These are phyloP conservation scores for Beauveria australis DNA, from an alignment of 2,329 filamentous ascomycete species.

Conservation along the genomic window DNA sequence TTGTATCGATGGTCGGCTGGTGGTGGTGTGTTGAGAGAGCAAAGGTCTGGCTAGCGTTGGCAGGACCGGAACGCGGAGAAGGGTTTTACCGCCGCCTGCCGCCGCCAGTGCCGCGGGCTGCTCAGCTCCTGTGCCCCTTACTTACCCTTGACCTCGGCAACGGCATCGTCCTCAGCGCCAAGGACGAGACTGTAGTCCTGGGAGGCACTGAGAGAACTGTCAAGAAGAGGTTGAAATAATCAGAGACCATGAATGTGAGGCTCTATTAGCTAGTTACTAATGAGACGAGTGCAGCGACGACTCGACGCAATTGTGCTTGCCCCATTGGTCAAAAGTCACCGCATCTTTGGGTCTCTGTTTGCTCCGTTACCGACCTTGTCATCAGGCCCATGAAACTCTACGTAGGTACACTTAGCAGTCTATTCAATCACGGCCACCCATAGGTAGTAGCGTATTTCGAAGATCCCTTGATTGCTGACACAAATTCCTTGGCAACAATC, in stretches of 20 bases:
- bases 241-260: no score
- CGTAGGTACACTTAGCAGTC: background rate
- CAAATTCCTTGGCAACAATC: conserved; percentile 33
- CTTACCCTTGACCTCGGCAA: conserved; percentile 4
- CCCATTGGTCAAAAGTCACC: background rate
- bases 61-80: conserved; percentile 10
- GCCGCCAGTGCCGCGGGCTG: background rate
- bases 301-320: background rate
- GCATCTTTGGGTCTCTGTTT: background rate
- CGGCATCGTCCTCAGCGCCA: background rate
- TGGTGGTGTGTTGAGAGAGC: conserved; percentile 7
- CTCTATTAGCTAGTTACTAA: background rate
- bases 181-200: background rate
- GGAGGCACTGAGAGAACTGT: no score
- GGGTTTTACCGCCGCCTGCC: conserved; percentile 4
- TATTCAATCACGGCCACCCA: background rate
- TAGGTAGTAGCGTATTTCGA: conserved; percentile 29
- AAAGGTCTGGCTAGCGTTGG: conserved; percentile 5
- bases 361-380: background rate
- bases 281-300: background rate
- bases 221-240: no score
- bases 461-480: conserved; percentile 30
- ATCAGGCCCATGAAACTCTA: background rate
- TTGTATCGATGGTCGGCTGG: conserved; percentile 2
- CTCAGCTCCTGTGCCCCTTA: background rate